Evolutionary conservation across 176 grass and related monocot species (phyloP).

Genomic region (Stipa capillata): DNA sequence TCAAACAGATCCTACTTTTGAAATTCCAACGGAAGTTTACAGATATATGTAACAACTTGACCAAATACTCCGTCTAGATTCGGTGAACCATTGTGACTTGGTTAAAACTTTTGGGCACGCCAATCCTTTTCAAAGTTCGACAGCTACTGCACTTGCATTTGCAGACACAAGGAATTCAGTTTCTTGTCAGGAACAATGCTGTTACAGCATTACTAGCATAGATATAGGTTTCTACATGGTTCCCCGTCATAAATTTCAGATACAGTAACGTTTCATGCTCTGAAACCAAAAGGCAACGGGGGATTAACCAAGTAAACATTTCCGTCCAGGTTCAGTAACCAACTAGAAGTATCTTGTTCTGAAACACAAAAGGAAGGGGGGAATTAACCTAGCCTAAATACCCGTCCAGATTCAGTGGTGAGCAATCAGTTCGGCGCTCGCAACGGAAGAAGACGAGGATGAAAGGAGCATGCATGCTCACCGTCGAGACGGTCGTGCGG

Average conservation of each 20-base stretch:
- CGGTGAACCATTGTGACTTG: background rate
- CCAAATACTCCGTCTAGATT: background rate
- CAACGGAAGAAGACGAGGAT: background rate
- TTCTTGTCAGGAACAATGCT: background rate
- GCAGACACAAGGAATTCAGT: background rate
- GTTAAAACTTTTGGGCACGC: background rate
- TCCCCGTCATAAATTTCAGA: background rate
- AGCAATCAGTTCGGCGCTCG: background rate
- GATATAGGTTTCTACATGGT: background rate
- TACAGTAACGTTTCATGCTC: background rate
- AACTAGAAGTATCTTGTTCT: background rate
- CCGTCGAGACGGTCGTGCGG: slow-evolving; percentile 62
- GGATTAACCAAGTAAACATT: background rate
- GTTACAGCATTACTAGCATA: background rate
- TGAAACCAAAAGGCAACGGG: background rate
- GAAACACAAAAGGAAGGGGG: background rate
- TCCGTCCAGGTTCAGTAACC: slow-evolving; percentile 16
- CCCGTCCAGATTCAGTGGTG: background rate
- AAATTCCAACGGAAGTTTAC: background rate
- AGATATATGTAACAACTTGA: background rate
- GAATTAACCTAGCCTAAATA: background rate
- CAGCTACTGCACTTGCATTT: background rate
- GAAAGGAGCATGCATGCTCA: slow-evolving; percentile 1
- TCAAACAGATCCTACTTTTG: background rate
- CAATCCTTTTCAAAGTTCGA: background rate